phyloP scores from a whole-genome alignment of 768 basidiomycete species.

The Suillus paluster region DNA sequence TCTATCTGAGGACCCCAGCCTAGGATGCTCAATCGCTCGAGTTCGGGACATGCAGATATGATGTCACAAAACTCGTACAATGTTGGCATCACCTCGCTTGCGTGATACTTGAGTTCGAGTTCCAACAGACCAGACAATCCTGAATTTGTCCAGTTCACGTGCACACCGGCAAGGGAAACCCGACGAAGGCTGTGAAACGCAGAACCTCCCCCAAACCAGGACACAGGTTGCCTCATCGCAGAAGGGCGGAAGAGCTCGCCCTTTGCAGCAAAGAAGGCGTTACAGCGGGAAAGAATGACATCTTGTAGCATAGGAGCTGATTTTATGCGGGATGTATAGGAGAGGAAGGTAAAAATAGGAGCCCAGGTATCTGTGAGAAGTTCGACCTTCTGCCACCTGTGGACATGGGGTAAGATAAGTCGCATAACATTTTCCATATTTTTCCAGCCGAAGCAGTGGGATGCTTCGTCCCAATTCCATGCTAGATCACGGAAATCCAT shows the following conservation, averaged over 20 bases:
- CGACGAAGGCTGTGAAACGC: constrained; percentile 38
- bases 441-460: constrained; percentile 47
- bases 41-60: constrained; percentile 41
- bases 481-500: constrained; percentile 62
- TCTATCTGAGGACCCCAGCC: constrained; percentile 56
- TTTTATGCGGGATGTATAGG: constrained; percentile 38
- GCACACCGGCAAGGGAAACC: constrained; percentile 58
- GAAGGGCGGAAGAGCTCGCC: constrained; percentile 51
- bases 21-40: constrained; percentile 50
- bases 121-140: constrained; percentile 46
- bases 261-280: constrained; percentile 55
- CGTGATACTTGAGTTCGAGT: constrained; percentile 60
- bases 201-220: constrained; percentile 45
- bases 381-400: constrained; percentile 52
- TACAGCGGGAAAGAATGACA: constrained; percentile 57
- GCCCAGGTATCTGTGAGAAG: constrained; percentile 65
- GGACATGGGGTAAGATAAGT: constrained; percentile 47
- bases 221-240: constrained; percentile 41
- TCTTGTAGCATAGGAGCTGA: constrained; percentile 43
- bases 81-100: constrained; percentile 59
- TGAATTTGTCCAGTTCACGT: constrained; percentile 55
- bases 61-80: constrained; percentile 50
- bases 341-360: constrained; percentile 58
- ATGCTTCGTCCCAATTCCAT: constrained; percentile 56
- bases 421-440: constrained; percentile 51